Evolutionary conservation across 371 early-diverging fungal genomes (phyloP), one percentile per base, ranked within the genome.

Genomic region (Mortierella sp.): DNA sequence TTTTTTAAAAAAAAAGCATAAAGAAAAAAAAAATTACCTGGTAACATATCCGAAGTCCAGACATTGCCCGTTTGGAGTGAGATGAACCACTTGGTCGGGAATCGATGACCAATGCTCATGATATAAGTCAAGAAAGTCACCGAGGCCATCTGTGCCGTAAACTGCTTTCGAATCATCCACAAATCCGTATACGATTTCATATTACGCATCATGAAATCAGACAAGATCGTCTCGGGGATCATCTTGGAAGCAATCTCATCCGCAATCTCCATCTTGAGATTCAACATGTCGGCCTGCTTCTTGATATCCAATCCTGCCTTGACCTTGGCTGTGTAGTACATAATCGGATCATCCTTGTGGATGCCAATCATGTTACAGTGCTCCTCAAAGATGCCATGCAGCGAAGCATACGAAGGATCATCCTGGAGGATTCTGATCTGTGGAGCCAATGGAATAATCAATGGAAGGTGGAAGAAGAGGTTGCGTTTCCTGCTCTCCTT

Each of bases 401-500:
- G 75, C 0, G 96, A 89, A 21, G 90, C 87, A 64, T 95, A 92
- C n/a, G 94, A 91, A 2, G 94, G 89, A 74, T 97, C 97, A 73
- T 96, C 96, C 80, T 95, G 89, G 0, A 98, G 92, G 48, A 99
- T 86, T 18, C 98, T 93, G n/a, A 97, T 90, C 66, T 95, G 92
- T 12, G 96, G 96, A 0, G 98, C 94, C 62, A 99, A 80, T 4
- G 98, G 96, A 1, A 98, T 92, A 51, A 97, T 93, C 47, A 91
- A 82, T 4, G 98, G 98, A 25, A 97, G 76, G 66, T 97, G 94
- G 90, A 98, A 96, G n/a, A 85, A 84, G 55, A 99, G 81, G 46
- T 91, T 92, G 12, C 96, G 91, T 73, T 90, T 85, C 19, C 96
- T 86, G 62, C 90, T 91, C 60, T 96, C 95, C 46, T 88, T 92